These are phyloP conservation scores for Persicaria tinctoria DNA, from an alignment of 148 eudicot species.

Conservation along the genomic window DNA sequence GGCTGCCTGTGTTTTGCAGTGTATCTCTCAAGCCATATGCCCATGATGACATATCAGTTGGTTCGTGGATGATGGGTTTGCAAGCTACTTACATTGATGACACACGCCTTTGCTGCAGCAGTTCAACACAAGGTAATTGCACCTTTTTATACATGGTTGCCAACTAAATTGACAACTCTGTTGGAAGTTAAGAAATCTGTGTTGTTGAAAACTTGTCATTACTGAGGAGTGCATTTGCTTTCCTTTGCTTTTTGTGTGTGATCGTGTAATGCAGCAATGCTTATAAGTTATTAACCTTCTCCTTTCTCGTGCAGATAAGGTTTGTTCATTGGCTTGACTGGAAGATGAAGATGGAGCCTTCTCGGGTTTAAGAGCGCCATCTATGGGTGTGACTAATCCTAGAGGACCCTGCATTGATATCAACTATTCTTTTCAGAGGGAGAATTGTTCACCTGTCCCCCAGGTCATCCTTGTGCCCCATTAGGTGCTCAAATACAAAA, in stretches of 20 bases:
- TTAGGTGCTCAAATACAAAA: too few relatives aligned
- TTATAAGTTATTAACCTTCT: too few relatives aligned
- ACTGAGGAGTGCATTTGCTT: too few relatives aligned
- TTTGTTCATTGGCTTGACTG: constrained; percentile 62
- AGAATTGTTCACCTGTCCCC: background rate
- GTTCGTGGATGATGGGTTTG: constrained; percentile 99
- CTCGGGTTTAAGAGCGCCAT: too few relatives aligned
- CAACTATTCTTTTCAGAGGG: background rate
- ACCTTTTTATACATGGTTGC: background rate
- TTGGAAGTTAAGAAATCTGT: too few relatives aligned
- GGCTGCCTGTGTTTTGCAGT: constrained; percentile 22
- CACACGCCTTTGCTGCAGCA: constrained; percentile 73
- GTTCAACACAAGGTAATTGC: constrained; percentile 65
- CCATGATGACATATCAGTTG: constrained; percentile 79
- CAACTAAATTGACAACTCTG: too few relatives aligned
- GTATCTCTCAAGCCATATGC: constrained; percentile 86
- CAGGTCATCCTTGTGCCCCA: too few relatives aligned
- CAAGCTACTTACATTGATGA: constrained; percentile 86
- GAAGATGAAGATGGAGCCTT: background rate
- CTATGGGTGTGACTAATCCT: background rate
- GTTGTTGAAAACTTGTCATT: too few relatives aligned
- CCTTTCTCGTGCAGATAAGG: constrained; percentile 56
- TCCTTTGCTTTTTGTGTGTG: too few relatives aligned
- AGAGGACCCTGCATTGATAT: background rate
- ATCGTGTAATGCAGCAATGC: too few relatives aligned